Evolutionary conservation across 371 early-diverging fungal genomes (phyloP), one percentile per base, ranked within the genome.

Genomic region (Mortierella sp.): DNA sequence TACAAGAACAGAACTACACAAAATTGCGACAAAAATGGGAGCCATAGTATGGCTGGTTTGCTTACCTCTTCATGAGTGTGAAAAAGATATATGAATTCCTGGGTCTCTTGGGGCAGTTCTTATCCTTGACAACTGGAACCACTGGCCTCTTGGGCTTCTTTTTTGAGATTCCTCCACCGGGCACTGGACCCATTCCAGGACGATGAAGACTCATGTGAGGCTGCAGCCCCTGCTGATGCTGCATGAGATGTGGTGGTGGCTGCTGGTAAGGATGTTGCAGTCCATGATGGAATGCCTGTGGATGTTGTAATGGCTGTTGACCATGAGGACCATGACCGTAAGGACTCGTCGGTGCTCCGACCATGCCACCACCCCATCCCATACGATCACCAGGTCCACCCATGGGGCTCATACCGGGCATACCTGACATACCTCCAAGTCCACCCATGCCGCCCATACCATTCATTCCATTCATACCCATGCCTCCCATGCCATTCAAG

Each of bases 71-170:
- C 54, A 56, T 57, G 3, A 50, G 47, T 6, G 64, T 55, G 50
- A 75, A 75, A 42, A 64, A 60, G 28, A 75, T 64, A 39, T 68
- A 75, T 3, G 75, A 62, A 51, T 75, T 75, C 19, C 58, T 50
- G 15, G 75, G 75, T 41, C 60, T 62, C 60, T 75, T 75, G 42
- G 75, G 75, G 30, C 69, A 63, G 50, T 75, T 75, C 50, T 67
- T 67, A 51, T 75, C 75, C 60, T 75, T 75, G 32, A 61, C 50
- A 42, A 48, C 54, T 17, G 64, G 51, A 14, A 34, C 42, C 6
- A 54, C 42, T 2, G 60, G 53, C 23, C 39, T 41, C 67, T 66
- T 66, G 37, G 37, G 6, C 56, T 60, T 55, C 47, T 60, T 68
- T 44, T 68, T 68, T 3, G 67, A 59, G 32, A 66, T 54, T 7